A percentile compares a stretch with the other conserved stretches of the same genome.
Conservation (phyloP, 495 filamentous ascomycete genomes). For the Aspergillus kassunensis region DNA sequence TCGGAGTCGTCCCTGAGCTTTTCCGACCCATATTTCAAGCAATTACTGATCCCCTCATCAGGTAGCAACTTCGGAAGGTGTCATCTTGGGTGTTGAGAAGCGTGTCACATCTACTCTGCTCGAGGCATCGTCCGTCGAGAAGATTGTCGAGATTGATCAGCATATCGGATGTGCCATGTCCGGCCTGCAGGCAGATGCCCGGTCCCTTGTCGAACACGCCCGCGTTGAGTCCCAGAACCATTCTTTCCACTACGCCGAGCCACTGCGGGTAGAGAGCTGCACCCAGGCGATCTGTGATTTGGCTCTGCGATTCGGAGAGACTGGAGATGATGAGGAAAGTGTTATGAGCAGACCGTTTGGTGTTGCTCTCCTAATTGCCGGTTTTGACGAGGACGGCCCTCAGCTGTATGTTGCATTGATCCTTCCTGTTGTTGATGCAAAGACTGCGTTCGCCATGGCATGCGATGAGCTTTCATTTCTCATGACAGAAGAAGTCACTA, state of each 20-base stretch:
- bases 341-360: constrained; percentile 97
- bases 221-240: constrained; percentile 97
- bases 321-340: constrained; percentile 95
- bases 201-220: constrained; percentile 95
- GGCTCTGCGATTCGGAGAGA: constrained; percentile 93
- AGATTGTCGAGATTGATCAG: constrained; percentile 98
- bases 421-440: too few species aligned
- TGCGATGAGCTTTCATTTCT: too few species aligned
- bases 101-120: constrained; percentile 95
- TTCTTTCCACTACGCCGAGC: constrained; percentile 93
- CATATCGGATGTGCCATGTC: constrained; percentile 99
- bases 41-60: constrained; percentile 29
- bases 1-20: background rate
- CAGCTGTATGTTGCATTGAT: constrained; percentile 61
- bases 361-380: constrained; percentile 93
- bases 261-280: constrained; percentile 90
- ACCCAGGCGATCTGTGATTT: constrained; percentile 98
- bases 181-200: constrained; percentile 92
- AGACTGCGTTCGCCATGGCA: too few species aligned
- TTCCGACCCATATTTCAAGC: background rate
- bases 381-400: constrained; percentile 95
- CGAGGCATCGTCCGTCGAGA: constrained; percentile 95
- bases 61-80: constrained; percentile 88
- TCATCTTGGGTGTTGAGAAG: constrained; percentile 97
- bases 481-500: background rate